These are phyloP conservation scores for Discostella stelligeroides DNA, from an alignment of 108 stramenopile species.

Conservation along the genomic window DNA sequence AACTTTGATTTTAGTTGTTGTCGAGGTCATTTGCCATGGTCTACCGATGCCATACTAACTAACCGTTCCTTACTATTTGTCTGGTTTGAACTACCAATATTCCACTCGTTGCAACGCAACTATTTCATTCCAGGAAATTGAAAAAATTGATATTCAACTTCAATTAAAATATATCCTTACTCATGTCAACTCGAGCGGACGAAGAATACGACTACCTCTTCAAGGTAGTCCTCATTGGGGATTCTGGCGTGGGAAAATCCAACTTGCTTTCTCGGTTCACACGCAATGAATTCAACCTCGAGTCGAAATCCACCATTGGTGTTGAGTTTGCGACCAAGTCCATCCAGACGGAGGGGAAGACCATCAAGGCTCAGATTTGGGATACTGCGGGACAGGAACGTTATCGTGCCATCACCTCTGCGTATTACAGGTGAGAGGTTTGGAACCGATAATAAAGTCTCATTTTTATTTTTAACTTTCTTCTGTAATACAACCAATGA, in stretches of 20 bases:
- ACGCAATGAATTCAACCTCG: constrained; percentile 98
- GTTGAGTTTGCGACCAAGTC: constrained; percentile 98
- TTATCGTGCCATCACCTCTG: constrained; percentile 97
- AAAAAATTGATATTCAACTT: too few species aligned
- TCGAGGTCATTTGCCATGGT: too few species aligned
- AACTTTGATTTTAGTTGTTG: too few species aligned
- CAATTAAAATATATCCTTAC: too few species aligned
- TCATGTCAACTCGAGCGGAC: constrained; percentile 88
- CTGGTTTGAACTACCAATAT: too few species aligned
- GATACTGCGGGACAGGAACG: constrained; percentile 98
- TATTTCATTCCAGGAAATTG: too few species aligned
- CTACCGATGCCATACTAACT: too few species aligned
- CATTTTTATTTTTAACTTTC: too few species aligned
- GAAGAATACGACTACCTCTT: constrained; percentile 98
- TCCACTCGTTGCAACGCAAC: too few species aligned
- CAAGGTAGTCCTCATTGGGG: constrained; percentile 92
- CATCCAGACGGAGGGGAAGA: constrained; percentile 93
- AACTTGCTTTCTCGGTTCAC: constrained; percentile 98
- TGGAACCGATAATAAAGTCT: constrained; percentile 24
- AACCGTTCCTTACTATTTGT: too few species aligned
- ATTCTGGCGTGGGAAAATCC: constrained; percentile 95
- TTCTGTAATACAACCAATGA: not conserved
- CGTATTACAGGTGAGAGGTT: constrained; percentile 88
- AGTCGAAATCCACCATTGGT: constrained; percentile 98
- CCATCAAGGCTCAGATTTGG: constrained; percentile 98